Conservation (phyloP, 1,284 basidiomycete genomes). For the Ustilago bromivora region DNA sequence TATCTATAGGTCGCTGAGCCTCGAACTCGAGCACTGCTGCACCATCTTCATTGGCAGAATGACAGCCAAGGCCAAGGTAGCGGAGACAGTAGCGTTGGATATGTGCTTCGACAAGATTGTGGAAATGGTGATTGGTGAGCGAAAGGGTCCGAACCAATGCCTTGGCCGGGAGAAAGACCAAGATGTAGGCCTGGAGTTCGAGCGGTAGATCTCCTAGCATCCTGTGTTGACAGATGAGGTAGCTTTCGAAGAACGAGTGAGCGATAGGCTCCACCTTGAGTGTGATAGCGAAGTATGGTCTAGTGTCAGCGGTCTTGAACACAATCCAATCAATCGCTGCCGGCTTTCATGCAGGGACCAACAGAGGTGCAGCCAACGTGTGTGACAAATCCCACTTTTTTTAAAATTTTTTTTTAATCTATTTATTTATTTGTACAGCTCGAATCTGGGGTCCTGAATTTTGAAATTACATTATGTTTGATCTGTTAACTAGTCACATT, state of each 20-base stretch:
- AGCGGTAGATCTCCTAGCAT: constrained; percentile 44
- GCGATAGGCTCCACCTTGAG: too few species aligned
- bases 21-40: constrained; percentile 52
- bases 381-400: not conserved
- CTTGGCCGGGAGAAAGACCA: constrained; percentile 44
- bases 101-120: constrained; percentile 46
- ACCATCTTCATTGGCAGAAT: constrained; percentile 14
- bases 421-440: too few species aligned
- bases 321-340: not conserved
- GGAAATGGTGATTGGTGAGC: constrained; percentile 49
- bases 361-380: not conserved
- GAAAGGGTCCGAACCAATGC: constrained; percentile 44
- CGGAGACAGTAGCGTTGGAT: constrained; percentile 46
- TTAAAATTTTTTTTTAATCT: too few species aligned
- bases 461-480: too few species aligned
- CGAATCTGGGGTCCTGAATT: too few species aligned
- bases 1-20: constrained; percentile 61
- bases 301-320: too few species aligned
- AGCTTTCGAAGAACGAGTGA: not conserved
- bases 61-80: constrained; percentile 29
- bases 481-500: too few species aligned
- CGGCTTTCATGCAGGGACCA: constrained; percentile 32
- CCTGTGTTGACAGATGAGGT: not conserved
- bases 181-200: constrained; percentile 55
- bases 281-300: too few species aligned